Evolutionary conservation across 2,329 filamentous ascomycete genomes (phyloP), one percentile per base, ranked within the genome.

Genomic region (Paecilomyces formosus): DNA sequence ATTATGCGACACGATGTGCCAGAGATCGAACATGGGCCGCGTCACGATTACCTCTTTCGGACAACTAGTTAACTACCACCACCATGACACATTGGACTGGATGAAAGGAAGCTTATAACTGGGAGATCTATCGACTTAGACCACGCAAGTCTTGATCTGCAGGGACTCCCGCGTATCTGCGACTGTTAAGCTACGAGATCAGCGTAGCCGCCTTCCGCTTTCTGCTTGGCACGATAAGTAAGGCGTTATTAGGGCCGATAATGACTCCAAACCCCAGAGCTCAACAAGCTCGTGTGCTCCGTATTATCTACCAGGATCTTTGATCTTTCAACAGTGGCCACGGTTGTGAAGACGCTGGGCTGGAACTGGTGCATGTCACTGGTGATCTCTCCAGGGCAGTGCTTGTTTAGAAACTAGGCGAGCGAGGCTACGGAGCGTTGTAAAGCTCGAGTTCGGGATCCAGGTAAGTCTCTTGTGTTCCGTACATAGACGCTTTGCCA

Each of bases 101-200:
- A n/a, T 8, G 8, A 18, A 18, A 18, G n/a, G 39, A 45, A 31
- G 30, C 8, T 31, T 9, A n/a, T 9, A 45, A 8, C 3, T 21
- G 9, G 39, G 5, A 21, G 6, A 18, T 45, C n/a, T 18, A 45
- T 45, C 15, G 13, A 45, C 39, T 18, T 45, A 9, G n/a, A 45
- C 5, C 39, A 18, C 15, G 30, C 30, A 12, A 31, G 30, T 31
- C 15, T 45, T 2, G 39, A 45, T 45, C n/a, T 45, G n/a, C 39
- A 45, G 39, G 13, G 35, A 45, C 15, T 45, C 57, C 63, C 12
- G 58, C 58, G 31, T 24, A 18, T 15, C 18, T 50, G 21, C 11
- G 13, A 30, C 6, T 24, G 53, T 30, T 53, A 26, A 28, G 21
- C 22, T 26, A 22, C n/a, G 11, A 22, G 28, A 30, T 53, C 22